Conservation (phyloP, 208 protist species). For the Trypanosoma congolense region DNA sequence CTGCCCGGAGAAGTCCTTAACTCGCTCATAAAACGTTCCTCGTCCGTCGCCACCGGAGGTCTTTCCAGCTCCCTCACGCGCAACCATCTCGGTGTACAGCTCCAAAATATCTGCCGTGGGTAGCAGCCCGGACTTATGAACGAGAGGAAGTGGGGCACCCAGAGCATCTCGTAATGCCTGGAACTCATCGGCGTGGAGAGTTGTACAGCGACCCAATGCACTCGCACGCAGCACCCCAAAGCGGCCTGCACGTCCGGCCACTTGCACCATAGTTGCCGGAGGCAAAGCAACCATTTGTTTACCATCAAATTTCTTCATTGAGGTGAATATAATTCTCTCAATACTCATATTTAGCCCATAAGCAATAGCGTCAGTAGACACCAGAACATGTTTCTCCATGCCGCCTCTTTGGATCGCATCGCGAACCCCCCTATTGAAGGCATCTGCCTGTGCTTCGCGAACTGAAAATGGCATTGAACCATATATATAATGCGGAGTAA, state of each 20-base stretch:
- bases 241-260: conserved; percentile 87
- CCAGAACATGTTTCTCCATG: conserved; percentile 63
- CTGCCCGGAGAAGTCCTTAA: conserved; percentile 35
- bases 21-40: conserved; percentile 26
- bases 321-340: conserved; percentile 80
- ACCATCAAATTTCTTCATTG: conserved; percentile 84
- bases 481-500: conserved; percentile 83
- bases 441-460: conserved; percentile 64
- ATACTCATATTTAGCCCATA: conserved; percentile 96
- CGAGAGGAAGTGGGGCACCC: conserved; percentile 6
- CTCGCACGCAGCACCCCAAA: conserved; percentile 49
- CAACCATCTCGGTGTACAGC: conserved; percentile 54
- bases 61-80: conserved; percentile 3
- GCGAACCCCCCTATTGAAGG: conserved; percentile 78
- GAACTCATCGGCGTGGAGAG: conserved; percentile 44
- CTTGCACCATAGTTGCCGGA: conserved; percentile 50
- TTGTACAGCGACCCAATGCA: conserved; percentile 57
- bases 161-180: conserved; percentile 26
- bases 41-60: background rate
- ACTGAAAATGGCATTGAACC: conserved; percentile 90
- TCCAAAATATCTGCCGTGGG: conserved; percentile 70
- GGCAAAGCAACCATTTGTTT: conserved; percentile 31
- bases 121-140: conserved; percentile 56
- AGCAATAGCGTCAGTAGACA: conserved; percentile 93
- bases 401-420: conserved; percentile 6